Percentiles rank a stretch among this genome's conserved stretches.
These are phyloP conservation scores for Hymenoscyphus fructigenus DNA, from an alignment of 2,329 filamentous ascomycete genomes.

Conservation along the genomic window DNA sequence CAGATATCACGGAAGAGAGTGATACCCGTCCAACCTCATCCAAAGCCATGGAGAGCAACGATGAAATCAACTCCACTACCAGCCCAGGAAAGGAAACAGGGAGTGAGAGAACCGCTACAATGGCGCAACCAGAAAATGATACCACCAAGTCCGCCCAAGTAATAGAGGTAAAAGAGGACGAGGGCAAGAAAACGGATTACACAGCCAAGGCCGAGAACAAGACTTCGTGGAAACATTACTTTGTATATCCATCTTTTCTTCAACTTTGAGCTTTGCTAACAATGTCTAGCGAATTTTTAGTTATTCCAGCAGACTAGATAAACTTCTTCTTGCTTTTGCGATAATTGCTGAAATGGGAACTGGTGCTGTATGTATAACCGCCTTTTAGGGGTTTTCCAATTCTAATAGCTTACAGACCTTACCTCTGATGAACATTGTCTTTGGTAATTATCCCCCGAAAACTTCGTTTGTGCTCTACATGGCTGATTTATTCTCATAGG, in stretches of 20 bases:
- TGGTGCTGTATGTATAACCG: conserved; percentile 26
- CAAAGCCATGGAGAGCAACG: neutral
- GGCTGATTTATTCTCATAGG: conserved; percentile 13
- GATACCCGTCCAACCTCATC: neutral
- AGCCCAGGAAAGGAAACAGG: too few species aligned
- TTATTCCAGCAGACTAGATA: conserved; percentile 29
- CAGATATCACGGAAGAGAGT: neutral
- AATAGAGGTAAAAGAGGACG: neutral
- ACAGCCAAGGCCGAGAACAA: conserved; percentile 29
- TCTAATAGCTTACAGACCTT: conserved; percentile 43
- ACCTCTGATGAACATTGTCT: conserved; percentile 59
- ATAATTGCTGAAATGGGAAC: conserved; percentile 27
- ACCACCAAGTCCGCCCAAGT: neutral
- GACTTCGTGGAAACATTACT: conserved; percentile 26
- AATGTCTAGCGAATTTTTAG: conserved; percentile 31
- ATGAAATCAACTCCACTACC: neutral
- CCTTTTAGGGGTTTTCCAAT: neutral
- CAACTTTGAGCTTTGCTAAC: neutral
- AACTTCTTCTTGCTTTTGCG: conserved; percentile 25
- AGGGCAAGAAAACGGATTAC: conserved; percentile 25
- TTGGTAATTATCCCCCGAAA: conserved; percentile 42
- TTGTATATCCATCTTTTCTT: conserved; percentile 17
- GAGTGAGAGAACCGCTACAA: neutral
- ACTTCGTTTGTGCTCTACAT: neutral
- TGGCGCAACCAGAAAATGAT: neutral